Evolutionary conservation across 1,284 basidiomycete species (phyloP), one percentile per base, ranked within the genome.

Genomic region (Marasmius oreades): DNA sequence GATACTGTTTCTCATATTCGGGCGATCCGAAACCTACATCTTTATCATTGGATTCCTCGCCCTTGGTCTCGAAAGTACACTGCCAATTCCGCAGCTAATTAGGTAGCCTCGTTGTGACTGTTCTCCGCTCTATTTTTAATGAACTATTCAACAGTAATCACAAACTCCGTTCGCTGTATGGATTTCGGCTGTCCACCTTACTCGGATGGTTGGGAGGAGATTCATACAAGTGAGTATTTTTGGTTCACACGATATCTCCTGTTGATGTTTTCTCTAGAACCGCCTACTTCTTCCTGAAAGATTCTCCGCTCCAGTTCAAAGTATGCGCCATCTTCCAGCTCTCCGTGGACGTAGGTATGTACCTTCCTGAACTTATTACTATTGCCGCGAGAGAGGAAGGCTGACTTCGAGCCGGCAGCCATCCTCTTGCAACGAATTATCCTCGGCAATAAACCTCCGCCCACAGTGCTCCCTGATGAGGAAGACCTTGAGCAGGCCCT

Each of bases 151-250:
- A 61, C 23, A 93, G 87, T 64, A 92, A 88, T 64, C 86, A 85
- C 69, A 84, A 82, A 55, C 86, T 86, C 63, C 83, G 82, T 50
- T 91, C 90, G 1, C 70, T 93, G 39, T 92, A 92, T 67, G 92
- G 92, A 11, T 94, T 95, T 72, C 81, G 91, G 37, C 77, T 84
- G 67, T 90, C 88, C 2, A 94, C 93, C 0, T 70, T 94, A 45
- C 67, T 91, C 34, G 92, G 91, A 22, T 93, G 91, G 92, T 73
- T 84, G 46, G 89, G 86, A 55, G 90, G 90, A 60, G 91, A 93
- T 70, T 70, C 82, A 7, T 92, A 88, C 81, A 93, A 93, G 91
- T 92, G 62, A 63, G 80, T 60, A 28, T 2, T 56, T 50, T 44
- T 37, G 61, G 31, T 12, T 34, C 18, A 51, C 3, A 57, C 56